These are phyloP conservation scores for Trichoderma sp. DNA, from an alignment of 2,329 filamentous ascomycete genomes.

Conservation along the genomic window DNA sequence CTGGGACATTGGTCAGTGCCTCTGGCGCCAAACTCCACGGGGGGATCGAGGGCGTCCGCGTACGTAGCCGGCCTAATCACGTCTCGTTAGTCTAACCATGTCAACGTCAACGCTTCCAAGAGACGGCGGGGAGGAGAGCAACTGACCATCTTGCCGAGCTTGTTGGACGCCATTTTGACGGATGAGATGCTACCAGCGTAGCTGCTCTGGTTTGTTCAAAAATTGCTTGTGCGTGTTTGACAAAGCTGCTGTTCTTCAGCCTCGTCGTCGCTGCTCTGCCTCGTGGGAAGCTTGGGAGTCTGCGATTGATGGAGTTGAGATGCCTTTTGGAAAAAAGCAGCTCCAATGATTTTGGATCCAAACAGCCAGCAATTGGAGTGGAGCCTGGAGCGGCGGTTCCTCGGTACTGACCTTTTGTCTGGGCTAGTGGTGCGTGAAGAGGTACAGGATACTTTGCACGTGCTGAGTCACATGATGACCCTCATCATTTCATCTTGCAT, in stretches of 20 bases:
- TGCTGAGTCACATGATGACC: not conserved
- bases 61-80: constrained; percentile 66
- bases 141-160: constrained; percentile 97
- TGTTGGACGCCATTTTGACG: constrained; percentile 50
- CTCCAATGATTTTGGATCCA: constrained; percentile 8
- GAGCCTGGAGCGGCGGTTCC: not conserved
- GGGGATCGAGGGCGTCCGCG: constrained; percentile 42
- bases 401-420: not conserved
- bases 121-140: constrained; percentile 32
- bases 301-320: constrained; percentile 15
- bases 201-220: constrained; percentile 17
- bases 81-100: constrained; percentile 56
- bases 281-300: constrained; percentile 14
- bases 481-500: not conserved
- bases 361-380: not conserved
- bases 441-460: not conserved
- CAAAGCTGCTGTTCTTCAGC: not conserved
- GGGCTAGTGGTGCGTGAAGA: fast-evolving
- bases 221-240: constrained; percentile 8
- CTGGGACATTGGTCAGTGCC: constrained; percentile 44
- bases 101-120: constrained; percentile 44
- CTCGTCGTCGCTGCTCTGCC: constrained; percentile 18
- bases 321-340: constrained; percentile 12
- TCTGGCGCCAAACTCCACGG: not conserved
- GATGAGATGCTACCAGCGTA: constrained; percentile 14